Evolutionary conservation across 2,329 filamentous ascomycete genomes (phyloP).

Genomic region (Verticillium zaregamsianum): DNA sequence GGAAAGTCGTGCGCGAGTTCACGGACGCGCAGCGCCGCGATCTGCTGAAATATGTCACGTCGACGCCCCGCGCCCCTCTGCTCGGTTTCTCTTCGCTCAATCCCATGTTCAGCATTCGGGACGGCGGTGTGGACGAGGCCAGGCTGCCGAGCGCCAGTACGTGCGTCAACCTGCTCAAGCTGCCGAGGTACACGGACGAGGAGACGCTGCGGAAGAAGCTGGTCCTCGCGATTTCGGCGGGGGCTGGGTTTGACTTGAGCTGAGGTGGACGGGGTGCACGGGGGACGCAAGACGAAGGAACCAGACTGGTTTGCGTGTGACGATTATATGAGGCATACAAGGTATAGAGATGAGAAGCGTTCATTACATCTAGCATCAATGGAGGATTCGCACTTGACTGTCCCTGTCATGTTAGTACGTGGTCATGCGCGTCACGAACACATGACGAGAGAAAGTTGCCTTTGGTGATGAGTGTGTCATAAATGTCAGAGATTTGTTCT

Average conservation of each 20-base stretch:
- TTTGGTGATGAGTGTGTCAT: background rate
- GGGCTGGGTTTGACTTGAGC: constrained; percentile 86
- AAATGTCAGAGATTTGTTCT: constrained; percentile 1
- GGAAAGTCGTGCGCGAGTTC: constrained; percentile 78
- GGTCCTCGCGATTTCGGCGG: constrained; percentile 83
- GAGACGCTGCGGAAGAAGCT: constrained; percentile 70
- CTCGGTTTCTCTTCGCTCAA: constrained; percentile 83
- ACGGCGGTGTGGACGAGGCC: constrained; percentile 70
- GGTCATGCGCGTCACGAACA: background rate
- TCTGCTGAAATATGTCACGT: constrained; percentile 93
- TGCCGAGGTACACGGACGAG: constrained; percentile 74
- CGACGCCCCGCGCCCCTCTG: constrained; percentile 83
- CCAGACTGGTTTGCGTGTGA: background rate
- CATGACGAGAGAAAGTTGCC: no score
- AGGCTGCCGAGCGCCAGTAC: constrained; percentile 90
- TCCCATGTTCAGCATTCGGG: constrained; percentile 84
- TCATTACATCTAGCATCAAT: background rate
- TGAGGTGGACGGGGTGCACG: constrained; percentile 19
- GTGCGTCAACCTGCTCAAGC: constrained; percentile 90
- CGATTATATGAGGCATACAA: background rate
- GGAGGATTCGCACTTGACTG: background rate
- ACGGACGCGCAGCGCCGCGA: constrained; percentile 74
- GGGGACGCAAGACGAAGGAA: background rate
- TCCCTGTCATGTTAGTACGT: no score
- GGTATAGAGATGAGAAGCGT: background rate